These are phyloP conservation scores for Globisporangium apiculatum DNA, from an alignment of 352 stramenopile genomes.

Conservation along the genomic window DNA sequence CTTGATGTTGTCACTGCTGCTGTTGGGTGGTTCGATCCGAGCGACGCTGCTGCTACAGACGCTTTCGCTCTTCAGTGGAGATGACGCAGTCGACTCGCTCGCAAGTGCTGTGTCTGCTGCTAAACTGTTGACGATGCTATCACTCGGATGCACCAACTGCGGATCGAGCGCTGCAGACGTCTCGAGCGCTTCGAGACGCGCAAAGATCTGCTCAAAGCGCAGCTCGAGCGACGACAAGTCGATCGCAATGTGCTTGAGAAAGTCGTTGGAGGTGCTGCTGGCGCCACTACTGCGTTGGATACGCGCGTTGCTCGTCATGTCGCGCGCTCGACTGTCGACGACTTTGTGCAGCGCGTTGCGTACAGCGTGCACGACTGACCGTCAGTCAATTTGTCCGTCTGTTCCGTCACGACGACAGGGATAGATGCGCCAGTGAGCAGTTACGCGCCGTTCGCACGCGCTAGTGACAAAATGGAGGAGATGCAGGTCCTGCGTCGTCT, in stretches of 20 bases:
- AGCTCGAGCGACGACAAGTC: constrained; percentile 42
- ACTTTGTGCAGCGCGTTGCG: no score
- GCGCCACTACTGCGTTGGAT: background rate
- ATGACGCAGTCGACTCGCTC: background rate
- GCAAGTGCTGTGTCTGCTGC: background rate
- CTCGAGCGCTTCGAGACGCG: constrained; percentile 36
- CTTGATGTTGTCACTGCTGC: constrained; percentile 1
- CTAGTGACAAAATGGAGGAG: no score
- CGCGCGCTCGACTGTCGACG: no score
- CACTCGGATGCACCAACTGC: background rate
- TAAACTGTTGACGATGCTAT: background rate
- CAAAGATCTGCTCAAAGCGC: constrained; percentile 44
- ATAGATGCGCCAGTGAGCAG: no score
- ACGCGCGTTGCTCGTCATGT: no score
- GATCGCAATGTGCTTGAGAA: constrained; percentile 36
- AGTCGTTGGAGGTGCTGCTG: constrained; percentile 17
- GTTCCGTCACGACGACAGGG: no score
- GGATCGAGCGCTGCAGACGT: background rate
- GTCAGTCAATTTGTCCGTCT: no score
- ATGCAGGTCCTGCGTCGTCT: no score
- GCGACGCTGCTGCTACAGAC: background rate
- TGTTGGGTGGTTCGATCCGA: background rate
- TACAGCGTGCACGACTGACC: no score
- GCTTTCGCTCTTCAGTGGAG: background rate
- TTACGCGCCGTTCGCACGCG: no score